phyloP scores from a whole-genome alignment of 106 monocot species.

The Dioscorea dumetorum region DNA sequence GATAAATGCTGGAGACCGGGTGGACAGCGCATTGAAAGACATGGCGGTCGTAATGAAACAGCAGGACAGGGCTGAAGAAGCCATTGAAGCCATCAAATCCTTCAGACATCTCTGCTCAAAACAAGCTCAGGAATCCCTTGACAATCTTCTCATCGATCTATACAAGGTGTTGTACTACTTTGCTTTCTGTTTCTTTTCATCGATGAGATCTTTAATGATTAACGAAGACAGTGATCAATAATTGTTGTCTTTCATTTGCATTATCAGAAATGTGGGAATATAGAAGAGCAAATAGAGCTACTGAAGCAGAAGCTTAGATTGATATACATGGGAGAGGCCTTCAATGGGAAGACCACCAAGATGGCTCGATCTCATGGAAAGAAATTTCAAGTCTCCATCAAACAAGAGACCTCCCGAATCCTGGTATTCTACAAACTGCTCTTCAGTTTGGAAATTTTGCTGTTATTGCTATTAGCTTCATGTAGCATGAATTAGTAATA shows the following conservation, averaged over 20 bases:
- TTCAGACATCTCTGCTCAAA: conserved; percentile 63
- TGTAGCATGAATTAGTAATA: not conserved
- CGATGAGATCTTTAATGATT: not conserved
- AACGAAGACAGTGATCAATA: too few species aligned
- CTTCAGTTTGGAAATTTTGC: not conserved
- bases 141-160: conserved; percentile 85
- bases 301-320: conserved; percentile 56
- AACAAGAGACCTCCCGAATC: conserved; percentile 51
- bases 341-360: conserved; percentile 71
- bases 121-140: conserved; percentile 77
- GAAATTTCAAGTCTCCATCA: conserved; percentile 76
- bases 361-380: conserved; percentile 73
- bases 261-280: conserved; percentile 25
- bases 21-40: conserved; percentile 85
- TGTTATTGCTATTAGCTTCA: not conserved
- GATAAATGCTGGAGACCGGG: conserved; percentile 55
- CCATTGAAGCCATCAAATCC: conserved; percentile 69
- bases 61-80: conserved; percentile 56
- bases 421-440: conserved; percentile 19
- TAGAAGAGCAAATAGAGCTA: conserved; percentile 55
- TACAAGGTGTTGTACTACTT: conserved; percentile 50
- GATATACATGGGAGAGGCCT: conserved; percentile 55
- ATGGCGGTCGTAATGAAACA: conserved; percentile 91
- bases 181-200: not conserved
- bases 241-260: too few species aligned